phyloP scores from a whole-genome alignment of 2,329 filamentous ascomycete genomes.

The Aspergillus neotritici region DNA sequence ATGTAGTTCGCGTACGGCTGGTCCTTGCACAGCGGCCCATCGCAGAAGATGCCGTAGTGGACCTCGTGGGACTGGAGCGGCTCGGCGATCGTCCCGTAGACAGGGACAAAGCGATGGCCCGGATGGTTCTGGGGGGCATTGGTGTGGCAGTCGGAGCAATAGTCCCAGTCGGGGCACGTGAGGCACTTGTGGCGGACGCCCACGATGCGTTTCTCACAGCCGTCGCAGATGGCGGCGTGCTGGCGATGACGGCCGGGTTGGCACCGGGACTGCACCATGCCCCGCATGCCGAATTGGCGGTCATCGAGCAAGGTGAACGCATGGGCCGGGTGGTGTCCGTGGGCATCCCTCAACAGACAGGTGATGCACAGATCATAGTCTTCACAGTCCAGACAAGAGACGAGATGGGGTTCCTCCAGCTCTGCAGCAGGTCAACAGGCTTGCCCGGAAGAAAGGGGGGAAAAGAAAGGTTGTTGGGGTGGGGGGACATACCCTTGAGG shows the following conservation, averaged over 20 bases:
- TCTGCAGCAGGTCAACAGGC: constrained; percentile 44
- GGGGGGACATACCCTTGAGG: constrained; percentile 49
- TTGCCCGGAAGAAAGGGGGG: neutral
- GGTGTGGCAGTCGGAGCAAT: constrained; percentile 70
- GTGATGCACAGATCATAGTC: constrained; percentile 87
- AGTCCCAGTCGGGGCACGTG: constrained; percentile 96
- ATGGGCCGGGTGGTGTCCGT: constrained; percentile 89
- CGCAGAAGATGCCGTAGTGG: constrained; percentile 87
- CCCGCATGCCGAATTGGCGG: constrained; percentile 54
- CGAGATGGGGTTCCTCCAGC: constrained; percentile 69
- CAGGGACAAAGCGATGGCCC: constrained; percentile 78
- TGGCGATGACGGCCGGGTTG: constrained; percentile 70
- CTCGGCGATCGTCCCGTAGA: constrained; percentile 65
- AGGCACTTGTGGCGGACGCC: constrained; percentile 96
- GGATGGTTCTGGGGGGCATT: constrained; percentile 66
- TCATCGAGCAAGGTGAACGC: constrained; percentile 57
- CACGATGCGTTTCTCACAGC: constrained; percentile 79
- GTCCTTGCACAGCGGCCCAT: constrained; percentile 77
- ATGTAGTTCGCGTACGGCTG: constrained; percentile 54
- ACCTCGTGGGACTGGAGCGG: constrained; percentile 45
- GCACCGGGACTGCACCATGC: constrained; percentile 62
- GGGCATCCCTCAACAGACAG: constrained; percentile 69
- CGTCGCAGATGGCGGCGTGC: constrained; percentile 90
- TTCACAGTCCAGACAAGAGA: constrained; percentile 77
- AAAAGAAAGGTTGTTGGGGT: neutral